phyloP scores from a whole-genome alignment of 2,329 filamentous ascomycete species.

The Verticillium tricorpus region DNA sequence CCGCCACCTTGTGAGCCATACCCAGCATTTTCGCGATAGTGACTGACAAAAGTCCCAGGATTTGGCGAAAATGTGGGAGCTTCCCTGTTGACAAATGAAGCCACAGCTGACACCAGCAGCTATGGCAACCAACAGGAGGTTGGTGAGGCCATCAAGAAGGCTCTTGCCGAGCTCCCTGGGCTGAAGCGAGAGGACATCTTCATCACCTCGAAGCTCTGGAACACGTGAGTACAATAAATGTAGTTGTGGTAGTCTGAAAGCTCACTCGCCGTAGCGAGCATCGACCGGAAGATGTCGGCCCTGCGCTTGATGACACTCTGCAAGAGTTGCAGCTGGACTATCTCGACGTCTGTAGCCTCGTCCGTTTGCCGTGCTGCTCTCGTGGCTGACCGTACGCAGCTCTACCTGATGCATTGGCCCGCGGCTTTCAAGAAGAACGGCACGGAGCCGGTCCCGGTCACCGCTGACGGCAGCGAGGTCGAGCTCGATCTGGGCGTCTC shows the following conservation, averaged over 20 bases:
- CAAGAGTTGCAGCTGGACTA: slow-evolving; percentile 53
- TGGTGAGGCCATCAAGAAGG: slow-evolving; percentile 55
- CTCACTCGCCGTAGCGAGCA: slow-evolving; percentile 56
- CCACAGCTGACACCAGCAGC: slow-evolving; percentile 50
- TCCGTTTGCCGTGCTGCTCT: slow-evolving; percentile 54
- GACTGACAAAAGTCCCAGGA: slow-evolving; percentile 16
- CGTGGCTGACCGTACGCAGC: slow-evolving; percentile 62
- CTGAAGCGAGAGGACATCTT: slow-evolving; percentile 64
- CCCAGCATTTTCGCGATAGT: background rate
- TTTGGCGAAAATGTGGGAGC: slow-evolving; percentile 29
- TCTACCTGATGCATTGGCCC: slow-evolving; percentile 72
- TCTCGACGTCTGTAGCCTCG: slow-evolving; percentile 45
- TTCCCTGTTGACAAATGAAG: background rate
- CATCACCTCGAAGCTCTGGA: slow-evolving; percentile 79
- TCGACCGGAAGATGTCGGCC: slow-evolving; percentile 54
- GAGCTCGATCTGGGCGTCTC: slow-evolving; percentile 50
- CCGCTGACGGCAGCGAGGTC: slow-evolving; percentile 72
- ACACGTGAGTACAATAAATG: slow-evolving; percentile 70
- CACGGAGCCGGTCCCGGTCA: slow-evolving; percentile 74
- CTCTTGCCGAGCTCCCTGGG: slow-evolving; percentile 37
- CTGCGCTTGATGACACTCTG: slow-evolving; percentile 51
- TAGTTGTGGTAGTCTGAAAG: slow-evolving; percentile 48
- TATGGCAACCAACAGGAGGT: slow-evolving; percentile 75
- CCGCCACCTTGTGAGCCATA: slow-evolving; percentile 62
- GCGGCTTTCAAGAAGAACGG: slow-evolving; percentile 62